Conservation (phyloP, 2,329 filamentous ascomycete species). For the Alternaria brassicicola region DNA sequence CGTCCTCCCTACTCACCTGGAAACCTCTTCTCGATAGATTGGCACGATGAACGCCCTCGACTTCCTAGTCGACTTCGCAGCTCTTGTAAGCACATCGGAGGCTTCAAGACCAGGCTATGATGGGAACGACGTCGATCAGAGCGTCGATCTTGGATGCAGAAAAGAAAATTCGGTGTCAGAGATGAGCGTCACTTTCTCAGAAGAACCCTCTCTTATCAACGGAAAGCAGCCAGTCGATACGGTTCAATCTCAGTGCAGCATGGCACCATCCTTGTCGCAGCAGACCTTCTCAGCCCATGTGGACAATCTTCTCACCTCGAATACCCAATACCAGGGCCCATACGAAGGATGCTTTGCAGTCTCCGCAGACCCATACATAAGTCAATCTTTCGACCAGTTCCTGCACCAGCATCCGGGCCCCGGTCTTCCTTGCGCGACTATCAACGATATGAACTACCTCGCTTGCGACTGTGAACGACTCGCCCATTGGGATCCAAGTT, state of each 20-base stretch:
- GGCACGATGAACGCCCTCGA: conserved; percentile 27
- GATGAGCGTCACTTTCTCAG: background rate
- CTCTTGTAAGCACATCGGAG: background rate
- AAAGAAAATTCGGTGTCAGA: background rate
- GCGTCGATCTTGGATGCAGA: background rate
- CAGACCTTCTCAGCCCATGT: background rate
- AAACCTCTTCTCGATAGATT: background rate
- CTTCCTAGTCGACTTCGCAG: conserved; percentile 24
- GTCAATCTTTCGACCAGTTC: background rate
- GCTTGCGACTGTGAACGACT: background rate
- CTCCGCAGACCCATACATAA: background rate
- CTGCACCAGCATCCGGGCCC: background rate
- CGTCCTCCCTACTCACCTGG: background rate
- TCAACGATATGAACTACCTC: background rate
- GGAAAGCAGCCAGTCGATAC: background rate
- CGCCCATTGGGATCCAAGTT: background rate
- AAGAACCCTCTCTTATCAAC: background rate
- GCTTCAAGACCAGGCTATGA: background rate
- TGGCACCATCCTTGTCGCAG: background rate
- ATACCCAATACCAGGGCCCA: background rate
- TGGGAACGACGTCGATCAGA: background rate
- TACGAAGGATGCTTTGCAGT: background rate
- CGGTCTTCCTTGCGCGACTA: background rate
- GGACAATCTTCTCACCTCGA: background rate
- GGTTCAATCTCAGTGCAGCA: background rate